Conservation (phyloP, 106 monocot species). For the Narthecium ossifragum region DNA sequence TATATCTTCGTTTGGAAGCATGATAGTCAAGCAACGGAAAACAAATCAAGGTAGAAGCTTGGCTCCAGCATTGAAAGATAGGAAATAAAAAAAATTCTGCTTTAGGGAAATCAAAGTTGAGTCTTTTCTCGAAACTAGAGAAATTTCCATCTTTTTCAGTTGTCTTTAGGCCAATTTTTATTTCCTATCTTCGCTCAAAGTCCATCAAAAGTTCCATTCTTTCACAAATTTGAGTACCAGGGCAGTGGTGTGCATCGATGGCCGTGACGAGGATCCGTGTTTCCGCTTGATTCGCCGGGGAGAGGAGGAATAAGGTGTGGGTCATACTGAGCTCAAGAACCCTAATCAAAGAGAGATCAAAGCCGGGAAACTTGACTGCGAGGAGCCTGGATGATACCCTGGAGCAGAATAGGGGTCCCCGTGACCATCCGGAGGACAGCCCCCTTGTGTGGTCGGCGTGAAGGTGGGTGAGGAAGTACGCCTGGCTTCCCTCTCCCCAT, state of each 20-base stretch:
- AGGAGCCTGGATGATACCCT: slow-evolving; percentile 51
- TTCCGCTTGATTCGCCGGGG: slow-evolving; percentile 19
- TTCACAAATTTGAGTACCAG: slow-evolving; percentile 47
- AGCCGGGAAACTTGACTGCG: slow-evolving; percentile 44
- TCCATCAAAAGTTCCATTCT: no score
- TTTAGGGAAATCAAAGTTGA: no score
- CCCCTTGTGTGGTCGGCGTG: slow-evolving; percentile 79
- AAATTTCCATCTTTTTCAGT: no score
- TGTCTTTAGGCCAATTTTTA: no score
- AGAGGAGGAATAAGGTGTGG: slow-evolving; percentile 23
- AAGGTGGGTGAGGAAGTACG: slow-evolving; percentile 90
- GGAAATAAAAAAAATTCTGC: no score
- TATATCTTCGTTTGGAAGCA: no score
- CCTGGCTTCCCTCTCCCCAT: slow-evolving; percentile 64
- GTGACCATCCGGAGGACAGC: slow-evolving; percentile 53
- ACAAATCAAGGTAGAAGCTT: no score
- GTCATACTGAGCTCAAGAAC: slow-evolving; percentile 39
- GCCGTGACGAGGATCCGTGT: slow-evolving; percentile 49
- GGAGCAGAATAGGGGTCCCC: slow-evolving; percentile 79
- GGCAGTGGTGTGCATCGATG: slow-evolving; percentile 78
- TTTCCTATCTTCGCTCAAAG: no score
- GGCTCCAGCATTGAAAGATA: no score
- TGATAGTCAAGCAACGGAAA: no score
- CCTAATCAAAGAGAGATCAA: slow-evolving; percentile 49
- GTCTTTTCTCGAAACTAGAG: no score